Base-by-base conservation (phyloP, 805 yeast species). In the Candida silvicultrix region DNA sequence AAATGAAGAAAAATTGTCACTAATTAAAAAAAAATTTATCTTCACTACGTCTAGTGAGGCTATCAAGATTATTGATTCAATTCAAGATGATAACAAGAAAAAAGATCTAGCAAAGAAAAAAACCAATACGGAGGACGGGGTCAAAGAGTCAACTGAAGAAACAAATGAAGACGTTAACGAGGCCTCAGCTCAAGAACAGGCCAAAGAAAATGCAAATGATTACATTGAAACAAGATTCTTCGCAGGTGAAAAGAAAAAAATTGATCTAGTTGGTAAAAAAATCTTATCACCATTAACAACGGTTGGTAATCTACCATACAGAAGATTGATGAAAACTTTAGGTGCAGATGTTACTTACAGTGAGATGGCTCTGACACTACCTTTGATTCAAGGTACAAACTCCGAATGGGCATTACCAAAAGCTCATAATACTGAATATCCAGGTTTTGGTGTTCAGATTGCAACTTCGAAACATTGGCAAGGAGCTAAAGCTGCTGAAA, bases 351-450 rank as follows among this genome's bases (percentile, higher is more conserved):
- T 89, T 16, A 94, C 99, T 0, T 94, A 87, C 62, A 78, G 90
- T 36, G 99, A 94, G 68, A 94, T 94, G 99, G 97, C 98, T 0
- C 71, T 94, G 34, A 70, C 86, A 2, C 68, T 87, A 43, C 97
- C 98, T 1, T 69, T 94, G 44, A 68, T 94, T 22, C 96, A 88
- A 62, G 99, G 97, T 25, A 77, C 84, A 16, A 89, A 89, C 62
- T 80, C 95, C 2, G 99, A 94, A 65, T 94, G 99, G 99, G 99
- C 99, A 0, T 71, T 94, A 41, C 89, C 96, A 19, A 86, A 90
- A 58, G 94, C 96, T 5, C 97, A 94, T 63, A 62, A 67, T 19
- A 67, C 80, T 2, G 99, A 94, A 62, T 73, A 75, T 45, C 95
- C 92, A 6, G 94, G 94, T 0, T 94, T 84, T 65, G 99, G 97